A percentile compares a stretch with the other conserved stretches of the same genome.
Evolutionary conservation across 2,329 filamentous ascomycete species (phyloP).

Genomic region (Talaromyces pinophilus): DNA sequence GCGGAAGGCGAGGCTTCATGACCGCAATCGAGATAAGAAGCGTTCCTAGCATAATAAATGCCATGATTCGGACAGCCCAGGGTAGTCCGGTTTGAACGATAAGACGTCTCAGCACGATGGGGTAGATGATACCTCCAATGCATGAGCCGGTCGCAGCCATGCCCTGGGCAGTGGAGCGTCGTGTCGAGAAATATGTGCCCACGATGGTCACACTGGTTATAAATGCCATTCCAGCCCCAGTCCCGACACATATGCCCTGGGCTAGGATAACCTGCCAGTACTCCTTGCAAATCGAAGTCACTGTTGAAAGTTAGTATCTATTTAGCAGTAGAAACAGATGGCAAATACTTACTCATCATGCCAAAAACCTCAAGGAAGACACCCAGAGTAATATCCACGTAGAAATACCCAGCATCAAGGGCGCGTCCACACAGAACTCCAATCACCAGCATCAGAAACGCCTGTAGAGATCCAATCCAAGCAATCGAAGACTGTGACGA

Average conservation of each 20-base stretch:
- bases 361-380: slow-evolving; percentile 23
- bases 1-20: slow-evolving; percentile 28
- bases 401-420: slow-evolving; percentile 45
- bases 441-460: slow-evolving; percentile 47
- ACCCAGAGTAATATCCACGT: not conserved
- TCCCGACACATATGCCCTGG: slow-evolving; percentile 38
- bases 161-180: slow-evolving; percentile 49
- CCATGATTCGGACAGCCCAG: slow-evolving; percentile 55
- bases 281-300: slow-evolving; percentile 43
- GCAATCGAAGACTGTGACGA: slow-evolving; percentile 41
- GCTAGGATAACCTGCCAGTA: slow-evolving; percentile 58
- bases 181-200: slow-evolving; percentile 51
- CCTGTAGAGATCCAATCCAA: slow-evolving; percentile 50
- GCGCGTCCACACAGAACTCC: slow-evolving; percentile 48
- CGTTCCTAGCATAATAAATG: slow-evolving; percentile 51
- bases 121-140: slow-evolving; percentile 55
- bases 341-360: slow-evolving; percentile 24
- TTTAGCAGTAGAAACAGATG: not conserved
- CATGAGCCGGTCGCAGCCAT: slow-evolving; percentile 50
- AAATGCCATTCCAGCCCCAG: slow-evolving; percentile 45
- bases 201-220: slow-evolving; percentile 50
- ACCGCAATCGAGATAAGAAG: slow-evolving; percentile 42
- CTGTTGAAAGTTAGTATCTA: not conserved
- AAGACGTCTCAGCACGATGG: slow-evolving; percentile 50
- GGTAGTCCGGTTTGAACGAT: slow-evolving; percentile 51